These are phyloP conservation scores for Papiliotrema flavescens DNA, from an alignment of 1,284 basidiomycete species.

Conservation along the genomic window DNA sequence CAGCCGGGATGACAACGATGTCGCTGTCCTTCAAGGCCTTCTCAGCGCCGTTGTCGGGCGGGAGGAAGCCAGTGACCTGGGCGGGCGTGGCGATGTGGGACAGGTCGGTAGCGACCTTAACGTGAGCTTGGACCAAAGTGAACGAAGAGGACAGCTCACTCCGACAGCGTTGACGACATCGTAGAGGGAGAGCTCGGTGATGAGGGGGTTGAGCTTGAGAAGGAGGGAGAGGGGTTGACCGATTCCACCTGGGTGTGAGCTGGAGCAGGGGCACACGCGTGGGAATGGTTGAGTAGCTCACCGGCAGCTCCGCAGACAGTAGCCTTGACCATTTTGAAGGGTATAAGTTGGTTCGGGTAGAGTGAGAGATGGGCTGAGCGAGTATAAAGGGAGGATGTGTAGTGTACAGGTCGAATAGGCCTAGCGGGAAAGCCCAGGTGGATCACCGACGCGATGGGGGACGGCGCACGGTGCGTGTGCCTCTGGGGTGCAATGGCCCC, in stretches of 20 bases:
- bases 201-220: slow-evolving; percentile 77
- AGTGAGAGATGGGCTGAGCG: not conserved
- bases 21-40: slow-evolving; percentile 46
- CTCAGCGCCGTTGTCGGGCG: slow-evolving; percentile 47
- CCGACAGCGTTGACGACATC: slow-evolving; percentile 59
- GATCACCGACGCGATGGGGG: not conserved
- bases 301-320: slow-evolving; percentile 90
- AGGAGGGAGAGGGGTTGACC: slow-evolving; percentile 90
- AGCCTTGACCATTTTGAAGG: slow-evolving; percentile 72
- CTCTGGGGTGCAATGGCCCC: too few species aligned
- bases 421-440: too few species aligned
- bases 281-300: slow-evolving; percentile 43
- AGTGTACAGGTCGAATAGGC: too few species aligned
- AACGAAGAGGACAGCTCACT: slow-evolving; percentile 32
- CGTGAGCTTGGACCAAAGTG: not conserved
- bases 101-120: slow-evolving; percentile 76
- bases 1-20: slow-evolving; percentile 96
- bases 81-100: slow-evolving; percentile 89
- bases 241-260: slow-evolving; percentile 53
- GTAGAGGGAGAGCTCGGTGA: slow-evolving; percentile 84
- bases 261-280: not conserved
- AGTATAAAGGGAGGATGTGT: not conserved
- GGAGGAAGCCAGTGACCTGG: slow-evolving; percentile 60
- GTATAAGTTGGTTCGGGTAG: not conserved
- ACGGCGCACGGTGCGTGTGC: not conserved